Evolutionary conservation across 768 basidiomycete species (phyloP).

Genomic region (Trametes cinnabarina): DNA sequence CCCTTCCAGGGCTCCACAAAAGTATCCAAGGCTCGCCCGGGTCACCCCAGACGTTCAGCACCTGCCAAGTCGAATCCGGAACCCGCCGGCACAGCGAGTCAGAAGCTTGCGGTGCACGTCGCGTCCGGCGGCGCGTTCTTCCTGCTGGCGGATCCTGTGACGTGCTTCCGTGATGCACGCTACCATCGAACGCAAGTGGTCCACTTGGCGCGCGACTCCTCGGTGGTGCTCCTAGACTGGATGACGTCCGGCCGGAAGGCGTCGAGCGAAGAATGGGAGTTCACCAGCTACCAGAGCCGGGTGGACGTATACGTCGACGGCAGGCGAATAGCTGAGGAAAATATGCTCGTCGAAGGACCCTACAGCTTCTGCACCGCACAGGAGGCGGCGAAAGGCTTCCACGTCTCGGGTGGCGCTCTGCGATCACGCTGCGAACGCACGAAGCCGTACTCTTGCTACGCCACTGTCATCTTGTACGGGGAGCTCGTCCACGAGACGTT

Average conservation of each 20-base stretch:
- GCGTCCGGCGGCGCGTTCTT: constrained; percentile 57
- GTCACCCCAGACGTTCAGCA: constrained; percentile 46
- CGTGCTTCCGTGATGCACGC: constrained; percentile 80
- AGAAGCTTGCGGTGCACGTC: constrained; percentile 61
- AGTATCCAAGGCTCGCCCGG: constrained; percentile 79
- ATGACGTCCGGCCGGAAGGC: constrained; percentile 83
- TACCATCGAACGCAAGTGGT: constrained; percentile 87
- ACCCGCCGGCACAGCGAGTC: constrained; percentile 44
- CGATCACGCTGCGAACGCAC: constrained; percentile 60
- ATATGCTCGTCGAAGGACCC: constrained; percentile 65
- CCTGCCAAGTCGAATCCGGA: constrained; percentile 14
- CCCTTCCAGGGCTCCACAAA: constrained; percentile 83
- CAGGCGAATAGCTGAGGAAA: constrained; percentile 69
- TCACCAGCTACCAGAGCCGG: constrained; percentile 77
- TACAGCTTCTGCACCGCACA: constrained; percentile 27
- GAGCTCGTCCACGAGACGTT: constrained; percentile 53
- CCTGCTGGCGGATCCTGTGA: constrained; percentile 89
- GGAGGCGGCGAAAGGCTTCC: no score
- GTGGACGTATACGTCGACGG: constrained; percentile 79
- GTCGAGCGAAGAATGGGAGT: constrained; percentile 86
- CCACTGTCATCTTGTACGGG: constrained; percentile 79
- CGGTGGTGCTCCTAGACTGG: constrained; percentile 84
- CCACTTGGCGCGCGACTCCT: constrained; percentile 55
- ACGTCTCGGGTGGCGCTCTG: not conserved
- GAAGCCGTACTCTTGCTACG: constrained; percentile 86